Evolutionary conservation across 768 basidiomycete species (phyloP), one percentile per base, ranked within the genome.

Genomic region (Russula emetica): DNA sequence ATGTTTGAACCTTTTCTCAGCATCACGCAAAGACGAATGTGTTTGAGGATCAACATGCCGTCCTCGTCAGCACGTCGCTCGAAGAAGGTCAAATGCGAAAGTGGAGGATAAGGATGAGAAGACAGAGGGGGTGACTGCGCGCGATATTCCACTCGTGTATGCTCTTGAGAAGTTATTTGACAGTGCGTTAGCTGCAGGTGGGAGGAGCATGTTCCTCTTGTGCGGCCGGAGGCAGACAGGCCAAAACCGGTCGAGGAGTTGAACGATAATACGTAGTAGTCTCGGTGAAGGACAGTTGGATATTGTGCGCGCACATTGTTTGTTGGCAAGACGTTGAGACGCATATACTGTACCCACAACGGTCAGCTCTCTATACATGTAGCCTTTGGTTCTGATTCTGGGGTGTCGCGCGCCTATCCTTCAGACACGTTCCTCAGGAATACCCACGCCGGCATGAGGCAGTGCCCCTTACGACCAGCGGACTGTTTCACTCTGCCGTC

Each of bases 61-160:
- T 13, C 36, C 36, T 36, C 13, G 36, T 36, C 36, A 36, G 36
- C 36, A 36, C 11, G 36, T 36, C 36, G 36, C 36, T 36, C 36
- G 34, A 13, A 34, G 13, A 36, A 36, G 44, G 16, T 32, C 38
- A 42, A 24, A 22, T 49, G 40, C 10, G 36, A 13, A 36, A 13
- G 36, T 16, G 3, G 20, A 28, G 24, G 50, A 44, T 24, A 5
- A 38, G 20, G 26, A 32, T 26, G 22, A 13, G 28, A 45, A 56
- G 40, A n/a, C 5, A 26, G 40, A 56, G 26, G 60, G 64, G 20
- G 64, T 65, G 49, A 65, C 60, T 1, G 55, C 49, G 40, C 59
- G 55, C n/a, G 64, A 65, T 52, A 61, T 65, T 52, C 49, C 32
- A 13, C 64, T 65, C 7, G 64, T 55, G 20, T 61, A 65, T 47